A percentile compares a stretch with the other conserved stretches of the same genome.
These are phyloP conservation scores for Luvunga scandens DNA, from an alignment of 345 rosid genomes.

Conservation along the genomic window DNA sequence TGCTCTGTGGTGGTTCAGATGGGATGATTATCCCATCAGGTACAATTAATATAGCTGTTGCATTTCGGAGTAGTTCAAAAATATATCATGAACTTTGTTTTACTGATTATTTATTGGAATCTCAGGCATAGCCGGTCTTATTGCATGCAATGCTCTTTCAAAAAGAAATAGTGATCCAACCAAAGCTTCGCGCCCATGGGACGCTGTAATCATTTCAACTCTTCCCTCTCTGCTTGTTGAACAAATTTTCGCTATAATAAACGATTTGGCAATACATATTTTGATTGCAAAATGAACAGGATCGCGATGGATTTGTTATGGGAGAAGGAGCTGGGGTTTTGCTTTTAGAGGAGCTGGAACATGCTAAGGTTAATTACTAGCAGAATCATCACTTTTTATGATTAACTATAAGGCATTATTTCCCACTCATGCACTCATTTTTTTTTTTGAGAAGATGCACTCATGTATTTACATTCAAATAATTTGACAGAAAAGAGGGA, in stretches of 20 bases:
- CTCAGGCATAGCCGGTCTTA: constrained; percentile 54
- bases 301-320: constrained; percentile 58
- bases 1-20: constrained; percentile 66
- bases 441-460: too few species aligned
- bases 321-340: constrained; percentile 70
- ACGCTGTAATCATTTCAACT: constrained; percentile 30
- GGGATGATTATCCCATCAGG: constrained; percentile 50
- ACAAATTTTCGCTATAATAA: not conserved
- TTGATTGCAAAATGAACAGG: constrained; percentile 25
- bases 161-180: constrained; percentile 50
- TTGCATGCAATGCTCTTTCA: constrained; percentile 53
- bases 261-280: not conserved
- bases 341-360: constrained; percentile 57
- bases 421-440: not conserved
- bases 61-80: not conserved
- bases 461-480: not conserved
- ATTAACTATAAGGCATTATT: not conserved
- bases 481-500: constrained; percentile 47
- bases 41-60: not conserved
- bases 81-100: not conserved
- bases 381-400: not conserved
- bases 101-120: not conserved
- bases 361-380: constrained; percentile 43
- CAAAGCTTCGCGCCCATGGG: constrained; percentile 68
- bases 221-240: not conserved